Evolutionary conservation across 805 yeast genomes (phyloP).

Genomic region (Nakazawaea wyomingensis): DNA sequence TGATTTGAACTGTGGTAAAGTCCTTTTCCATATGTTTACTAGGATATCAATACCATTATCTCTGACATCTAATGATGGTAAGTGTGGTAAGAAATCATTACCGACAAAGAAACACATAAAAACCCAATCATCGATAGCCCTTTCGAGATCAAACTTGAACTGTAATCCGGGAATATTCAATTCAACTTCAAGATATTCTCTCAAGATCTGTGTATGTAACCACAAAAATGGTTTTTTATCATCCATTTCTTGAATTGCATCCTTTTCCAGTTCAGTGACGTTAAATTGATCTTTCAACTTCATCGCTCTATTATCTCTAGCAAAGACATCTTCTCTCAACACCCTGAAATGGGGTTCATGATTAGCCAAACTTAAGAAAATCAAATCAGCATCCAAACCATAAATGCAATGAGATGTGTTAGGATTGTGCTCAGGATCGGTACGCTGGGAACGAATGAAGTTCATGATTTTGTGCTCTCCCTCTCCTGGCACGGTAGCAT

Average conservation of each 20-base stretch:
- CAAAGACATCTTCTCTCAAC: slow-evolving; percentile 94
- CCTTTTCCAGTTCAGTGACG: slow-evolving; percentile 57
- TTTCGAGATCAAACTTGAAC: slow-evolving; percentile 79
- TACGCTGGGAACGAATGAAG: slow-evolving; percentile 84
- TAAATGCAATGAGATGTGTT: slow-evolving; percentile 95
- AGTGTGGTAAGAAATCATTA: slow-evolving; percentile 95
- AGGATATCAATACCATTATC: slow-evolving; percentile 87
- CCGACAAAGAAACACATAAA: slow-evolving; percentile 98
- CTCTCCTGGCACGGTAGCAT: slow-evolving; percentile 98
- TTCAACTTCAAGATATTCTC: slow-evolving; percentile 87
- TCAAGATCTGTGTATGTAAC: slow-evolving; percentile 81
- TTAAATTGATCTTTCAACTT: slow-evolving; percentile 43
- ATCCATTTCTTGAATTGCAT: slow-evolving; percentile 34
- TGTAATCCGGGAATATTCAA: slow-evolving; percentile 63
- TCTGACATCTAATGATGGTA: slow-evolving; percentile 91
- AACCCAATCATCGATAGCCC: slow-evolving; percentile 98
- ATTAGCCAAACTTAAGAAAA: slow-evolving; percentile 91
- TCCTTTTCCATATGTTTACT: slow-evolving; percentile 76
- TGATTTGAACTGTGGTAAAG: slow-evolving; percentile 60
- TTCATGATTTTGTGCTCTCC: slow-evolving; percentile 99
- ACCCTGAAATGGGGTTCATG: slow-evolving; percentile 97
- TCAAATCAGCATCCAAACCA: slow-evolving; percentile 96
- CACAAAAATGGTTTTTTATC: slow-evolving; percentile 83
- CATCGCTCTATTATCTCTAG: slow-evolving; percentile 54
- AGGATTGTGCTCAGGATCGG: slow-evolving; percentile 82